These are phyloP conservation scores for Polyplosphaeria fusca DNA, from an alignment of 495 filamentous ascomycete genomes.

Conservation along the genomic window DNA sequence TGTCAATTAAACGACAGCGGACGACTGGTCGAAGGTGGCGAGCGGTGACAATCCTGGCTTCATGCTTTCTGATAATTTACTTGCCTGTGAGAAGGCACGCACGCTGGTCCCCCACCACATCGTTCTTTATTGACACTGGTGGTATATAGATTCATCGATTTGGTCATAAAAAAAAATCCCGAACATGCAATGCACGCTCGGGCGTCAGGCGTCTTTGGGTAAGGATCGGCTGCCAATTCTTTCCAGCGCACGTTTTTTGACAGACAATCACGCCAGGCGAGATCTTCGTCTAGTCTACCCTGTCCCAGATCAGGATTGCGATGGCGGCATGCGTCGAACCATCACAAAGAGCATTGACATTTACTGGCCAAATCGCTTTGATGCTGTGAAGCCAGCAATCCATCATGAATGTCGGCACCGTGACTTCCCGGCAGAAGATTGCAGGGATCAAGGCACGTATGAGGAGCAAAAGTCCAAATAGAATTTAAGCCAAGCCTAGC, in stretches of 20 bases:
- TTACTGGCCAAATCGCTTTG: constrained; percentile 85
- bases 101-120: background rate
- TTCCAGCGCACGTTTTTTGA: constrained; percentile 68
- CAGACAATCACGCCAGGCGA: constrained; percentile 73
- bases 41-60: constrained; percentile 64
- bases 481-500: constrained; percentile 68
- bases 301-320: constrained; percentile 75
- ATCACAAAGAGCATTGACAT: constrained; percentile 71
- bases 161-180: constrained; percentile 83
- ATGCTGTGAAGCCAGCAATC: constrained; percentile 58
- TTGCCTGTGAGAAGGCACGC: constrained; percentile 70
- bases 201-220: constrained; percentile 79
- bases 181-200: constrained; percentile 89
- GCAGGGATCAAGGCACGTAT: constrained; percentile 68
- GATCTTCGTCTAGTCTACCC: constrained; percentile 79
- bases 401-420: constrained; percentile 62
- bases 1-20: constrained; percentile 66
- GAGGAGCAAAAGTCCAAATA: constrained; percentile 77
- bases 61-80: constrained; percentile 75
- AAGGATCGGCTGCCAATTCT: constrained; percentile 67
- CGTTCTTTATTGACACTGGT: no score
- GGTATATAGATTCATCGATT: constrained; percentile 73
- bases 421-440: constrained; percentile 63
- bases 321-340: constrained; percentile 62
- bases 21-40: constrained; percentile 72